A percentile compares a stretch with the other conserved stretches of the same genome.
Conservation (phyloP, 2,329 filamentous ascomycete genomes). For the Proliferodiscus dingleyae region DNA sequence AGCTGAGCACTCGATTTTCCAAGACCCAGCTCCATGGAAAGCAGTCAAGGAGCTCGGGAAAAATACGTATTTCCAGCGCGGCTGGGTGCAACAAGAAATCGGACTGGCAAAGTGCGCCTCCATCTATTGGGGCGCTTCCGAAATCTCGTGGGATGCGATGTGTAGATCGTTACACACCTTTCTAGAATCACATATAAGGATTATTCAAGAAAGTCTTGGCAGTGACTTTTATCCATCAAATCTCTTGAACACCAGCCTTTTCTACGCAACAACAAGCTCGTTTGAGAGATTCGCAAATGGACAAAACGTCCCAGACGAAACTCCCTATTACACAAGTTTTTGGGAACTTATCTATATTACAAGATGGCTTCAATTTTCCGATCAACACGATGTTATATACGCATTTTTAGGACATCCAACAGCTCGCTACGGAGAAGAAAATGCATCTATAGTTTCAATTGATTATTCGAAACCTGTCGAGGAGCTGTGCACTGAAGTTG, state of each 20-base stretch:
- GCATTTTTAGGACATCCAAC: background rate
- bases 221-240: too few relatives aligned
- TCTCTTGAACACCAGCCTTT: background rate
- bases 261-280: background rate
- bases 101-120: background rate
- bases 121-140: background rate
- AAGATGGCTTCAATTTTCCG: too few relatives aligned
- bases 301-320: background rate
- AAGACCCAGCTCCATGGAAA: background rate
- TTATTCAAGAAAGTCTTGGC: too few relatives aligned
- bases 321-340: background rate
- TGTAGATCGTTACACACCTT: background rate
- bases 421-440: background rate
- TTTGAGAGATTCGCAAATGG: background rate
- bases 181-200: too few relatives aligned
- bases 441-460: background rate
- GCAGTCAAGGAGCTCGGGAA: background rate
- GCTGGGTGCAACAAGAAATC: background rate
- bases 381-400: background rate
- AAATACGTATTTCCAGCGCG: background rate
- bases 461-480: background rate
- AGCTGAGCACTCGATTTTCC: background rate
- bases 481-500: background rate
- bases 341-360: background rate
- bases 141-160: background rate